A percentile compares a stretch with the other conserved stretches of the same genome.
These are phyloP conservation scores for Fraxinus platypoda DNA, from an alignment of 305 asterid species.

Conservation along the genomic window DNA sequence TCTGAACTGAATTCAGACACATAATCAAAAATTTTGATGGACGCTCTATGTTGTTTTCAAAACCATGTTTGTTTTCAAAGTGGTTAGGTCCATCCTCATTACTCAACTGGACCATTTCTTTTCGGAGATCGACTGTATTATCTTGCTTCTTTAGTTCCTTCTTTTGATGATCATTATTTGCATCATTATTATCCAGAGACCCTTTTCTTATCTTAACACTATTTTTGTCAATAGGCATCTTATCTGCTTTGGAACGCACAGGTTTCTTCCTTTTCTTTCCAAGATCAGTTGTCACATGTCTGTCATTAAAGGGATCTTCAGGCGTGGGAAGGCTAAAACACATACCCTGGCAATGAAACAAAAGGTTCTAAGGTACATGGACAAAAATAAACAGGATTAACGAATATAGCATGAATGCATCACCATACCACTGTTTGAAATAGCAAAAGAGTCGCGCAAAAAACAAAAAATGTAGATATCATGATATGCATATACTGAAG, in stretches of 20 bases:
- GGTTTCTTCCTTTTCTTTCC: slow-evolving; percentile 41
- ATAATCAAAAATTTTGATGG: slow-evolving; percentile 67
- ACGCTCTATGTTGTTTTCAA: slow-evolving; percentile 30
- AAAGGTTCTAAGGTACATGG: not conserved
- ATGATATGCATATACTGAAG: not conserved
- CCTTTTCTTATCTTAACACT: slow-evolving; percentile 3
- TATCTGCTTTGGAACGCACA: slow-evolving; percentile 29
- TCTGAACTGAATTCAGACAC: slow-evolving; percentile 68
- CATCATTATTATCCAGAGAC: not conserved
- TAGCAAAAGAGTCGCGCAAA: not conserved
- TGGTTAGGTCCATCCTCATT: slow-evolving; percentile 27
- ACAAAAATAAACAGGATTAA: slow-evolving; percentile 8
- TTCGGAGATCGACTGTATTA: slow-evolving; percentile 41
- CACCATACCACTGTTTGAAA: not conserved
- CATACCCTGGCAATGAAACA: slow-evolving; percentile 65
- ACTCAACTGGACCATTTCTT: slow-evolving; percentile 28
- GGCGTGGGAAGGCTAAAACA: slow-evolving; percentile 84
- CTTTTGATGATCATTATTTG: not conserved
- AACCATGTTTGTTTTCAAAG: slow-evolving; percentile 25
- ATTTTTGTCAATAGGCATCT: slow-evolving; percentile 31
- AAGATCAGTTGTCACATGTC: slow-evolving; percentile 39
- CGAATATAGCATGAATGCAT: not conserved
- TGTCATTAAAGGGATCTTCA: slow-evolving; percentile 83
- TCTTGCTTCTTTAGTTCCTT: slow-evolving; percentile 34
- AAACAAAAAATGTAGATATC: not conserved